Base-by-base conservation (phyloP, 306 rosid genomes). In the Cucumis cinereus region DNA sequence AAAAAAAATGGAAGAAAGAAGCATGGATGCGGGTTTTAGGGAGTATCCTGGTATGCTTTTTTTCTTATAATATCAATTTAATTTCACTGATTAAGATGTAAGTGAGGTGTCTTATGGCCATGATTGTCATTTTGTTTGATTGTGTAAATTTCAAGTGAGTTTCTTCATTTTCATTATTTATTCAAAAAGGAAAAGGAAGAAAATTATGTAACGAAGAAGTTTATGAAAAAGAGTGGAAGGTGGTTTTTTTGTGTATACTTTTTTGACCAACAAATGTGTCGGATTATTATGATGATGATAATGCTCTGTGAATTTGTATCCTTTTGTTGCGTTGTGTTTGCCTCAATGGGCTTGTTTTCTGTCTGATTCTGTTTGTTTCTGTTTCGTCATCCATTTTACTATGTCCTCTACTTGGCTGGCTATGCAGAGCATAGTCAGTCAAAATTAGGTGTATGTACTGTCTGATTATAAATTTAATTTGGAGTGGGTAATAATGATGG, bases 21-120 rank as follows among this genome's bases (percentile, higher is more conserved):
- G 86, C 90, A 84, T 79, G 90, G 90, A 87, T 87, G 86, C 90
- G 82, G 83, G 81, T 87, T 87, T 87, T 87, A 78, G 87, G 85
- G 90, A 84, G 90, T 84, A 79, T 87, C 90, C 90, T 83, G 67
- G 77, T 73, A 55, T 78, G 75, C 38, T 41, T 23, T 23, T 43
- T 75, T 76, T 11, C 17, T 7, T 47, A 33, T 20, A 45, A 10
- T 33, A 66, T 63, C 50, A 30, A 38, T 63, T 78, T 61, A 72
- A 78, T 28, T 77, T 72, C 59, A 74, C 76, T 75, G 76, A 71
- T 76, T 23, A 30, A 24, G 20, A 20, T 75, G 80, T 50, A 71
- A 76, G 82, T 38, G 78, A 58, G 56, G 6, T 68, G 55, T 68
- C 71, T 81, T 26, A 64, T 78, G 77, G 24, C 59, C 61, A 24